A percentile compares a stretch with the other conserved stretches of the same genome.
Conservation (phyloP, 2,329 filamentous ascomycete species). For the Talaromyces rugulosus region DNA sequence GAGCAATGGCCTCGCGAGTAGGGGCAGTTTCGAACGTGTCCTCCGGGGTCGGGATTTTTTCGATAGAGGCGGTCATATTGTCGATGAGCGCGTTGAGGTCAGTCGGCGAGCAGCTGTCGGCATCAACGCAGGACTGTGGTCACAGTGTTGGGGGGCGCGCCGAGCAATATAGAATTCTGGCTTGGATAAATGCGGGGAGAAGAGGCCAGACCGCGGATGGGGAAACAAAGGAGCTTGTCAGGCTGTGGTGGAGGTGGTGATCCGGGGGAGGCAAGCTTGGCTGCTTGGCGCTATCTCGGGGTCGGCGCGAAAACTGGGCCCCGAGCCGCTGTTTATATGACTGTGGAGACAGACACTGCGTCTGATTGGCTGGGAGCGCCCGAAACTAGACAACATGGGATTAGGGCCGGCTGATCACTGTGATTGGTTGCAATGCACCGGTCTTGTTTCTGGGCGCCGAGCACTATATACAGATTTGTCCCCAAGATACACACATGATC, state of each 20-base stretch:
- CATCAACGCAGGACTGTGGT: neutral
- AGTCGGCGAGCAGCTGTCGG: neutral
- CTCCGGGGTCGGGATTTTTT: conserved; percentile 15
- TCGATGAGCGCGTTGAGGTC: neutral
- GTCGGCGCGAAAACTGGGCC: neutral
- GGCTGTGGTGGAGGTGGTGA: neutral
- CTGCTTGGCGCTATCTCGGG: neutral
- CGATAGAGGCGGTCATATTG: conserved; percentile 14
- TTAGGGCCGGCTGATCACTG: neutral
- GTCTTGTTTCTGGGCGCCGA: neutral
- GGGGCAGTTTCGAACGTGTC: conserved; percentile 21
- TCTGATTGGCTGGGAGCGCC: neutral
- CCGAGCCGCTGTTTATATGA: neutral
- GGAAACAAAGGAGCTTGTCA: neutral
- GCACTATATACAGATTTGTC: neutral
- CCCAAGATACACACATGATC: neutral
- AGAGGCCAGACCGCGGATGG: neutral
- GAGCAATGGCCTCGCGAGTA: conserved; percentile 16
- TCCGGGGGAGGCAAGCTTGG: neutral
- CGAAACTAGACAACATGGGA: neutral
- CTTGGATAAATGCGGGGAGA: neutral
- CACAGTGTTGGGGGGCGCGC: neutral
- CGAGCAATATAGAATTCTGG: neutral
- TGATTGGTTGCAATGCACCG: neutral
- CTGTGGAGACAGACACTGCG: neutral